Evolutionary conservation across 108 stramenopile genomes (phyloP).

Genomic region (Nitzschia sp.): DNA sequence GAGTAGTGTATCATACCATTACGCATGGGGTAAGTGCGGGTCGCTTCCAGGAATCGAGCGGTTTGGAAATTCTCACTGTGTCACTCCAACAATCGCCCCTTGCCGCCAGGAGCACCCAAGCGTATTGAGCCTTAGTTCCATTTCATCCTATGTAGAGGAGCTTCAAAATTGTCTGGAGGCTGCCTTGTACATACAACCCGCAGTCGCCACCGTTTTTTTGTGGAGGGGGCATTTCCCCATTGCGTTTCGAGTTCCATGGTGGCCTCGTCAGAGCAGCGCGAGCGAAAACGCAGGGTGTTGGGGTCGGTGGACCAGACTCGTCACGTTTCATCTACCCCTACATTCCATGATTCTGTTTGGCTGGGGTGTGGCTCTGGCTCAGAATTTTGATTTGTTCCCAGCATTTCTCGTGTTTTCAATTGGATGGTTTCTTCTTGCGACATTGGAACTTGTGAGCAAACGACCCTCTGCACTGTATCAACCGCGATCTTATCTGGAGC

Average conservation of each 20-base stretch:
- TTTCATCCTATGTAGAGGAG: constrained; percentile 30
- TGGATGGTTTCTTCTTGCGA: constrained; percentile 35
- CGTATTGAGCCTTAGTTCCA: constrained; percentile 26
- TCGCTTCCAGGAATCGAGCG: no score
- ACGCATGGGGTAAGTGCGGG: constrained; percentile 25
- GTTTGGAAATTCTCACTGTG: neutral
- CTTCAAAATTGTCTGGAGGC: constrained; percentile 26
- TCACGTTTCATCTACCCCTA: constrained; percentile 40
- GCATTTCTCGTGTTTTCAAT: constrained; percentile 22
- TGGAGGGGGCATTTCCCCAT: constrained; percentile 45
- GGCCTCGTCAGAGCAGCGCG: neutral
- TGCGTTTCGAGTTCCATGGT: neutral
- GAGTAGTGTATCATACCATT: constrained; percentile 4
- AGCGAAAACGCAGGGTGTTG: neutral
- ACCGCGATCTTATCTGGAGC: constrained; percentile 22
- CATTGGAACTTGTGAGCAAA: constrained; percentile 3
- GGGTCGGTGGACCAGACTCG: neutral
- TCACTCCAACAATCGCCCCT: no score
- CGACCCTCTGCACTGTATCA: constrained; percentile 18
- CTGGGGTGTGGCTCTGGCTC: constrained; percentile 25
- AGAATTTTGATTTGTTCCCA: constrained; percentile 21
- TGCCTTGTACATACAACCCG: constrained; percentile 40
- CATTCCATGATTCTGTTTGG: constrained; percentile 52
- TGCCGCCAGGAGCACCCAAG: constrained; percentile 7
- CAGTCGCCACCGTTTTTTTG: constrained; percentile 38